Base-by-base conservation (phyloP, 345 rosid genomes). In the Eucalyptus marginata region DNA sequence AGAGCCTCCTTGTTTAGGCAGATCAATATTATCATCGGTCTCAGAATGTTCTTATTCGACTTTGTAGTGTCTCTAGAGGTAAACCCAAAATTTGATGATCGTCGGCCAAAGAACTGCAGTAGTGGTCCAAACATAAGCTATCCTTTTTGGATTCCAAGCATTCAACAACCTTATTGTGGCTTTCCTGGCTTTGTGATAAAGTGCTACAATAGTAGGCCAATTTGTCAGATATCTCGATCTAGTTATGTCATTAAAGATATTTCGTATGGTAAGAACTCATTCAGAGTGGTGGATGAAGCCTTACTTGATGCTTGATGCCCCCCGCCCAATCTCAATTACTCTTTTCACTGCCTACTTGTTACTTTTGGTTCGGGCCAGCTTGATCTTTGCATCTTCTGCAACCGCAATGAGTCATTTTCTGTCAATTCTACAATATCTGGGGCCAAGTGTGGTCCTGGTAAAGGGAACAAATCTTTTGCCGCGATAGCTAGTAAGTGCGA, bases 81-180 rank as follows among this genome's bases (percentile, higher is more conserved):
- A 1, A 33, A 33, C 44, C 7, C 7, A 2, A 68, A 68, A 68
- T 68, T 68, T 68, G 89, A 93, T 79, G 47, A 85, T n/a, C 92
- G 93, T 89, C 43, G 52, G n/a, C 93, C 91, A 33, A 87, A 51
- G 86, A 90, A 25, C 54, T 91, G 91, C 18, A 88, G 90, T 47
- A 87, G 2, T 7, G 92, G 92, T 79, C 90, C 91, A 36, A 87
- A 89, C 29, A 89, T 89, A 89, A 92, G 91, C 88, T 91, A 89
- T 87, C 93, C 92, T 16, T 91, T 93, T 87, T 58, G 33, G 49
- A 85, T 92, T 50, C 8, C 20, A 16, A 71, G 22, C n/a, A 62
- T 54, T 49, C 80, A 46, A 24, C 40, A 91, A 47, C 47, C 89
- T 15, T 87, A 43, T 81, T 90, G 93, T 66, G 93, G 92, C 76